phyloP scores from a whole-genome alignment of 768 basidiomycete genomes.

The Kwoniella sp. region DNA sequence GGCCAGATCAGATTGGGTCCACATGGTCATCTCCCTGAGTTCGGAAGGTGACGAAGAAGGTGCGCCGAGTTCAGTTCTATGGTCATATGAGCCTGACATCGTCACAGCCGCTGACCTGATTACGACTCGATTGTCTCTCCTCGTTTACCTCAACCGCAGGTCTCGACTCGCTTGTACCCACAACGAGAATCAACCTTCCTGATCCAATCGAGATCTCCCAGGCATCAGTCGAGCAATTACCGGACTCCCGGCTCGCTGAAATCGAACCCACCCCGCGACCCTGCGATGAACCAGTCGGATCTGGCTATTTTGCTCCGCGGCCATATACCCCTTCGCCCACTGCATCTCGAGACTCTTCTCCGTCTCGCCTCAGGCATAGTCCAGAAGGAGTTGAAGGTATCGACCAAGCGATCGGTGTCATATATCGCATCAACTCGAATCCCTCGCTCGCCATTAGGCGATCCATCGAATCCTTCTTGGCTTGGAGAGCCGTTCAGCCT shows the following conservation, averaged over 20 bases:
- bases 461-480: conserved; percentile 18
- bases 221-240: neutral
- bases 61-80: neutral
- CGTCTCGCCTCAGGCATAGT: neutral
- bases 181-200: neutral
- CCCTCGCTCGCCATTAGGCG: neutral
- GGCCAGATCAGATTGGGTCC: conserved; percentile 26
- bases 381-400: neutral
- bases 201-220: neutral
- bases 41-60: conserved; percentile 3
- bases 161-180: neutral
- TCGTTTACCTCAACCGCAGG: too few relatives aligned
- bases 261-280: conserved; percentile 25
- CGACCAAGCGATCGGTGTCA: neutral
- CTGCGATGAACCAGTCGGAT: conserved; percentile 4
- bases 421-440: neutral
- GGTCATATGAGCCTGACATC: too few relatives aligned
- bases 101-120: too few relatives aligned
- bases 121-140: too few relatives aligned
- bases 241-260: neutral
- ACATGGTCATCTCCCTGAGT: conserved; percentile 16
- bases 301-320: conserved; percentile 19
- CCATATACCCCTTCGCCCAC: conserved; percentile 10
- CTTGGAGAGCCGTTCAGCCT: conserved; percentile 5
- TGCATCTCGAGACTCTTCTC: neutral